Percentiles rank a stretch among this genome's conserved stretches.
Evolutionary conservation across 2,329 filamentous ascomycete genomes (phyloP).

Genomic region (Trichophyton simii): DNA sequence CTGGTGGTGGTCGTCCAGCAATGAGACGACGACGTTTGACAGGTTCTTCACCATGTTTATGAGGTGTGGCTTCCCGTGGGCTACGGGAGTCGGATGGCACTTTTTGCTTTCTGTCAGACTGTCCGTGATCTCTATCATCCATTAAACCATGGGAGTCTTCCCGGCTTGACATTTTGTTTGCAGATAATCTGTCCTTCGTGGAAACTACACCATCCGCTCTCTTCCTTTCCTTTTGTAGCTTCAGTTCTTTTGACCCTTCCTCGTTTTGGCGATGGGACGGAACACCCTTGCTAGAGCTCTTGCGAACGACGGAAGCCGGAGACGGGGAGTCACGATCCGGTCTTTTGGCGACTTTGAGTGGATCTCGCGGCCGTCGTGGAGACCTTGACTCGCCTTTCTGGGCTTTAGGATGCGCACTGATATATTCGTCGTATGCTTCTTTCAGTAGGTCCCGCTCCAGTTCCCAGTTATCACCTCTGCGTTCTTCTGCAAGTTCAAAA

Average conservation of each 20-base stretch:
- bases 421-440: constrained; percentile 38
- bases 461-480: constrained; percentile 78
- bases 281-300: constrained; percentile 24
- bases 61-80: constrained; percentile 22
- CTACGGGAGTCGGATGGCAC: constrained; percentile 14
- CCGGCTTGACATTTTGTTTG: constrained; percentile 18
- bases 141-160: constrained; percentile 20
- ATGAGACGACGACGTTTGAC: constrained; percentile 30
- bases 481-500: constrained; percentile 70
- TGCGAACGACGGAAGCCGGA: constrained; percentile 22
- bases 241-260: constrained; percentile 11
- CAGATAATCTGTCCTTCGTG: constrained; percentile 19
- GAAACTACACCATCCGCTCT: constrained; percentile 16
- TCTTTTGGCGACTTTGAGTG: constrained; percentile 29
- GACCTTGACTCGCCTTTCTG: constrained; percentile 26
- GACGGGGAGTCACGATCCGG: constrained; percentile 27
- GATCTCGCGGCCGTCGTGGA: constrained; percentile 28
- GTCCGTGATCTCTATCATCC: background rate
- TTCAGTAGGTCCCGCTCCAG: constrained; percentile 74
- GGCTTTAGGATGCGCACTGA: constrained; percentile 17
- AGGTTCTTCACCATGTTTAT: constrained; percentile 23
- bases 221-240: constrained; percentile 14
- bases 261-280: constrained; percentile 19
- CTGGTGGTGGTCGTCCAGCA: constrained; percentile 29
- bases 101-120: constrained; percentile 18